Evolutionary conservation across 805 yeast species (phyloP), one percentile per base, ranked within the genome.

Genomic region (Candida michaelii): DNA sequence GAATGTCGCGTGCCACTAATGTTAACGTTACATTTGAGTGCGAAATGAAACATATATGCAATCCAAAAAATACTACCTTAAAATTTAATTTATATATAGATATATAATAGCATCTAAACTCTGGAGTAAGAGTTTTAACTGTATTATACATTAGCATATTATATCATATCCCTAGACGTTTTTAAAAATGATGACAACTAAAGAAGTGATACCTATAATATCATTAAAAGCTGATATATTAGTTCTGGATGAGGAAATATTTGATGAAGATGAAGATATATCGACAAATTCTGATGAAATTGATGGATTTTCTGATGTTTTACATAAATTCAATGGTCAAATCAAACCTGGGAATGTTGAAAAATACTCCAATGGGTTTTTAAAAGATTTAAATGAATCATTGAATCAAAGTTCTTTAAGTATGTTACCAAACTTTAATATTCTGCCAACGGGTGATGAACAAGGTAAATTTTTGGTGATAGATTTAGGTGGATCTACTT

Each of bases 401-500:
- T 50, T 69, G 14, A 7, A 11, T 5, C 46, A 50, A 4, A 55
- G 57, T 40, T 57, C 67, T 15, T 54, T 69, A 39, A 50, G 67
- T 33, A 70, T 70, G 75, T 58, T 69, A 25, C 72, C 75, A 24
- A 67, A 65, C 49, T 62, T 53, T 48, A 60, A 63, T 44, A 66
- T 69, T 30, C 45, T 46, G 27, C 73, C 74, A 24, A 58, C 69
- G 2, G 75, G 75, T 5, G 34, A 52, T 31, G 63, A 65, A 46
- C 39, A 41, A 32, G 74, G 74, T 19, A 58, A 66, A 30, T 75
- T 45, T 58, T 64, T 71, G 54, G 75, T 64, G 15, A 60, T 79
- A n/a, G 84, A 79, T 47, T 57, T 79, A 37, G 84, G 84, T 4
- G 84, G 84, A 1, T 72, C 79, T 1, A 78, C 82, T 1, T 55